Evolutionary conservation across 768 basidiomycete species (phyloP).

Genomic region (Leccinum ochraceum): DNA sequence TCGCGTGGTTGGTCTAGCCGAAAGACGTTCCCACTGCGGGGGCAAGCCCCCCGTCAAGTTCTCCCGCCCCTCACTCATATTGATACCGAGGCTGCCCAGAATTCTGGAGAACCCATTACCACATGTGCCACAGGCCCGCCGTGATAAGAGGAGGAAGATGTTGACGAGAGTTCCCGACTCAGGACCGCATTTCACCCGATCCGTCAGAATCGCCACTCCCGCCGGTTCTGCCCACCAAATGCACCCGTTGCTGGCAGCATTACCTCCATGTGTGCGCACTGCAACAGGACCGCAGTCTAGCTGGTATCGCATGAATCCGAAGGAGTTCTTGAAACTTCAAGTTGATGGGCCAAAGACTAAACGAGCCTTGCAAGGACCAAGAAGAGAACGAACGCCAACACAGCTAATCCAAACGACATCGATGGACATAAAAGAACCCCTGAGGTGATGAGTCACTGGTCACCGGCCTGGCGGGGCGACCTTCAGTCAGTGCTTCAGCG

Average conservation of each 20-base stretch:
- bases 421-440: background rate
- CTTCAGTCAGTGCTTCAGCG: background rate
- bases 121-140: background rate
- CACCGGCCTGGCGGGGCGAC: background rate
- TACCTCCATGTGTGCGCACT: conserved; percentile 3
- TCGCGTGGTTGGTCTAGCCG: background rate
- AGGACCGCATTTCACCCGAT: conserved; percentile 4
- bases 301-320: conserved; percentile 8
- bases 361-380: background rate
- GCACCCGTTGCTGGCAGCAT: background rate
- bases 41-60: background rate
- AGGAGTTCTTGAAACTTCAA: conserved; percentile 1
- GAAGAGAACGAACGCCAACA: background rate
- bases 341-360: background rate
- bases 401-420: background rate
- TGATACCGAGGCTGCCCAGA: background rate
- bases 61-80: background rate
- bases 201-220: background rate
- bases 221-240: background rate
- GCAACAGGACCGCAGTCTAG: conserved; percentile 19
- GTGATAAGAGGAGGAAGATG: background rate
- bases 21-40: background rate
- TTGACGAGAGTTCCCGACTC: background rate
- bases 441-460: background rate
- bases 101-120: background rate